Evolutionary conservation across 129 eudicot species (phyloP), one percentile per base, ranked within the genome.

Genomic region (Calendula officinalis): DNA sequence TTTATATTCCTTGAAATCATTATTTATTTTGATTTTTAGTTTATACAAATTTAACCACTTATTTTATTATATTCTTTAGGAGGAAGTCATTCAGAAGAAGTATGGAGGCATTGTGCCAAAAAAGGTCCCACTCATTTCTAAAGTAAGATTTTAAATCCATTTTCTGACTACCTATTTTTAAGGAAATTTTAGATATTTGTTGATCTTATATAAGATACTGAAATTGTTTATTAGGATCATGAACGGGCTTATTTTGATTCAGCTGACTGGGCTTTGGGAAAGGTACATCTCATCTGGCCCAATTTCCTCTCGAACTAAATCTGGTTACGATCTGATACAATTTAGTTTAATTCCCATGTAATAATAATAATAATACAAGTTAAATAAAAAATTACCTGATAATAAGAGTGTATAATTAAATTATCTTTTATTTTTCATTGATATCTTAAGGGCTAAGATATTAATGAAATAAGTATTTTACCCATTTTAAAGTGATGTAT

Each of bases 191-290:
- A 17, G 43, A 41, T 16, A 12, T 15, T 22, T 43, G 49, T 34
- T 63, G 68, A 65, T 60, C 62, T 60, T 33, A 69, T 61, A 35
- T 15, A 49, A 52, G 54, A 58, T 3, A 59, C 45, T 53, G 9
- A 22, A 72, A 70, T 73, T 77, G 56, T 58, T 22, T 79, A 27
- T 35, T 79, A 88, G 98, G 98, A 92, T 81, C 95, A 85, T 77
- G 98, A 92, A 72, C 90, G 96, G 33, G 96, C 96, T 34, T 92
- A 88, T 67, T 92, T 92, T 77, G 98, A 92, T 80, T 92, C 98
- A 71, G 98, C 98, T 63, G 98, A 92, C 64, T 92, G 98, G 98
- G 98, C 98, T 77, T 60, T 92, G 54, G 95, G 96, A 68, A 92
- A 92, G 98, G 98, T 92, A 74, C 35, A 56, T 71, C 8, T 46